Evolutionary conservation across 1,139 yeast species (phyloP), one percentile per base, ranked within the genome.

Genomic region (Kodamaea ohmeri): DNA sequence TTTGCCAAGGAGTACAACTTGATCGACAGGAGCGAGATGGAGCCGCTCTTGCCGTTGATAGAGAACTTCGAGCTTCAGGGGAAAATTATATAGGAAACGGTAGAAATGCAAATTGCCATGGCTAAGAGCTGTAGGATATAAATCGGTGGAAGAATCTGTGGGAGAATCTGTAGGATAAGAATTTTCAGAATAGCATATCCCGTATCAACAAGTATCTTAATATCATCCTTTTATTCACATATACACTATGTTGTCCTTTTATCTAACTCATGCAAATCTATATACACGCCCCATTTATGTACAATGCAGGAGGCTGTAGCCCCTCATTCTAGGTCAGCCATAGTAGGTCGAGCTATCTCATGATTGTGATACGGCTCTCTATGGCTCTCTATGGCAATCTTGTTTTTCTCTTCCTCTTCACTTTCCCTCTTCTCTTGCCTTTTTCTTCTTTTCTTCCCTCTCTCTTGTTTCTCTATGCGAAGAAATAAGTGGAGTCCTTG

Each of bases 11-110:
- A 89, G 49, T 92, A 87, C 61, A 82, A 77, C 39, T 73, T 92
- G 48, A 71, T 92, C 34, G 97, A 90, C 48, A 66, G 80, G 42
- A 70, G 72, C 44, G 98, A 92, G 49, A 67, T 89, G 63, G 84
- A 73, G 43, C 98, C 98, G 1, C 65, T 92, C 47, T 62, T 72
- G 39, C 82, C 85, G 2, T 68, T 92, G 60, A 85, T 94, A 39
- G 90, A 82, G 47, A 78, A 75, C 52, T 74, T 92, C 49, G 96
- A 88, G 61, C 68, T 68, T 28, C 97, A 90, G 60, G 97, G 97
- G 1, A 89, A 89, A 57, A 84, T 89, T 41, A 65, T 67, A 44
- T 67, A 22, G 19, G 18, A 14, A 20, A 20, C n/a, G n/a, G n/a
- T n/a, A n/a, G n/a, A n/a, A n/a, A n/a, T n/a, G n/a, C n/a, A n/a